A percentile compares a stretch with the other conserved stretches of the same genome.
phyloP scores from a whole-genome alignment of 148 eudicot species.

The Vaccinium myrtillus region DNA sequence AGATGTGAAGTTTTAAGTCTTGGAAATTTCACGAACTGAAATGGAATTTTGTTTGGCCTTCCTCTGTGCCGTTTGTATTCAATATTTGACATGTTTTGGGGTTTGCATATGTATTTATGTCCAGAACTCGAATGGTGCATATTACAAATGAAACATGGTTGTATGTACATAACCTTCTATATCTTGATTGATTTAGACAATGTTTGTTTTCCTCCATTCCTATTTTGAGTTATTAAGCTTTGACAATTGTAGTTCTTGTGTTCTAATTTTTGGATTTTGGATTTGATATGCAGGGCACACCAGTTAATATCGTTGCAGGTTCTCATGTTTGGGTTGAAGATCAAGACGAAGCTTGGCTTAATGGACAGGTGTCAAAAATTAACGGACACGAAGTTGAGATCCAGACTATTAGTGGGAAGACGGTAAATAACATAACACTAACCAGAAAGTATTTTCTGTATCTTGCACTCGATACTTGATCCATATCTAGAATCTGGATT shows the following conservation, averaged over 20 bases:
- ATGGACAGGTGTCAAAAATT: slow-evolving; percentile 50
- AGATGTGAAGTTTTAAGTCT: neutral
- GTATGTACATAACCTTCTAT: neutral
- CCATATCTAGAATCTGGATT: neutral
- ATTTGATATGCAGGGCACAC: slow-evolving; percentile 40
- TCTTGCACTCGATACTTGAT: slow-evolving; percentile 1
- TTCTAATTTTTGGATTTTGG: neutral
- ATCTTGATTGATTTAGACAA: neutral
- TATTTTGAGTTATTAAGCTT: neutral
- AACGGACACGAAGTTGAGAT: slow-evolving; percentile 45
- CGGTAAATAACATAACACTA: slow-evolving; percentile 26
- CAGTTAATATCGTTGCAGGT: slow-evolving; percentile 50
- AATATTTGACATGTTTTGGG: no score
- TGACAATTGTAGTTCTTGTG: neutral
- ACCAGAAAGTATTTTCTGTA: neutral
- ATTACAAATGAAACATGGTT: neutral
- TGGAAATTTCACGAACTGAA: neutral
- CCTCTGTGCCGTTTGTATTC: neutral
- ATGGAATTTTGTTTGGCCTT: neutral
- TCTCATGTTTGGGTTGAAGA: slow-evolving; percentile 70
- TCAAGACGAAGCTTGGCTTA: slow-evolving; percentile 49
- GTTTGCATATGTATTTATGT: neutral
- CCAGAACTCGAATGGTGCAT: neutral
- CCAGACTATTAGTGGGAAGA: slow-evolving; percentile 40
- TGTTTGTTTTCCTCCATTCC: neutral